Evolutionary conservation across 352 stramenopile species (phyloP), one percentile per base, ranked within the genome.

Genomic region (Phytopythium litorale): DNA sequence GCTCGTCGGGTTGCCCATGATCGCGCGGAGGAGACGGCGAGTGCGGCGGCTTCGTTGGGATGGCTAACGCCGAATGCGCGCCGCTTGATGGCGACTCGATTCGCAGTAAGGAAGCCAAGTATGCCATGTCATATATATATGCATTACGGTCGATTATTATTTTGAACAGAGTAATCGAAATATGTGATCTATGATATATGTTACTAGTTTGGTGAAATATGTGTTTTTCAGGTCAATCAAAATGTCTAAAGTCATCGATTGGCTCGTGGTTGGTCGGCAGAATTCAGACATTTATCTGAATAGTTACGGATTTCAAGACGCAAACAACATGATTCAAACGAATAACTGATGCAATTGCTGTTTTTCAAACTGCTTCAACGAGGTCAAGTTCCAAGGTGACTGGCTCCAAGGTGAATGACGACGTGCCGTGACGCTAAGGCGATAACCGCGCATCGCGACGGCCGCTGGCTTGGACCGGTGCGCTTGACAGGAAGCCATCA

Each of bases 1-100:
- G 18, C 75, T 68, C 52, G 79, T 78, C 37, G 76, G 78, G 57
- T 75, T 75, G 43, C 46, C 68, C 71, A 78, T 79, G 33, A 28
- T 62, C 21, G 16, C 2, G 21, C 13, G 21, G 18, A 23, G 19
- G 35, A 40, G 35, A 43, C 9, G 15, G 28, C 21, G 15, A 21
- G 15, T 28, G 16, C 28, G 46, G 32, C 9, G 12, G 46, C 18
- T 54, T 37, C 48, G 25, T 37, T 54, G 48, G 48, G 25, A 28
- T 54, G 25, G 53, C 33, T 35, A 46, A 60, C 76, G 48, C 58
- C 71, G 60, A 65, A 16, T 3, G 4, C 21, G 45, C 45, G 45
- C 30, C 45, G n/a, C 45, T 32, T 32, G 28, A 32, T 32, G 28
- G 28, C 3, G 3, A 32, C 28, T 7, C 28, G 5, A 32, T 32